Percentiles rank a stretch among this genome's conserved stretches.
Conservation (phyloP, 164 flowering plant species). For the Buxus sempervirens region DNA sequence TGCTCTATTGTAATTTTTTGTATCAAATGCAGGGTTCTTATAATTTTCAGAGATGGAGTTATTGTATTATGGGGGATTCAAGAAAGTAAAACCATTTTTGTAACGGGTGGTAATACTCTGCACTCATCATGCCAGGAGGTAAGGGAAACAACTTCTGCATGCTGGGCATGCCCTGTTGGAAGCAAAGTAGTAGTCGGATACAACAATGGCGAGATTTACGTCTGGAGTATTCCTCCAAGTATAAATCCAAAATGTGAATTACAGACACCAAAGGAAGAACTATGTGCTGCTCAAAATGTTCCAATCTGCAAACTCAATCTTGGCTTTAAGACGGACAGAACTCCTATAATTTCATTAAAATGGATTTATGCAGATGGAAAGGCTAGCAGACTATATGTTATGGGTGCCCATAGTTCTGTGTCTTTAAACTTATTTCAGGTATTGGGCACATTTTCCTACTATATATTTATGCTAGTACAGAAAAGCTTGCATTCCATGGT, state of each 20-base stretch:
- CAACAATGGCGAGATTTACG: slow-evolving; percentile 66
- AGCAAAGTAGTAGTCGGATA: slow-evolving; percentile 81
- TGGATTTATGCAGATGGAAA: slow-evolving; percentile 74
- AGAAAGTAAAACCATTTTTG: slow-evolving; percentile 55
- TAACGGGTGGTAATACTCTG: slow-evolving; percentile 43
- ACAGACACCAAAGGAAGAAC: slow-evolving; percentile 26
- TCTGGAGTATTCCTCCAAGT: slow-evolving; percentile 52
- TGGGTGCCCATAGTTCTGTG: slow-evolving; percentile 44
- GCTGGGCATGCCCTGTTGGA: slow-evolving; percentile 88
- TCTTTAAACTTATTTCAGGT: slow-evolving; percentile 73
- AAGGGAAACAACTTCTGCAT: slow-evolving; percentile 74
- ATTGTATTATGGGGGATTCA: slow-evolving; percentile 68
- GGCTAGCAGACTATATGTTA: slow-evolving; percentile 63
- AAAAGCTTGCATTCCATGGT: neutral
- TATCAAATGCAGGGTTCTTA: slow-evolving; percentile 70
- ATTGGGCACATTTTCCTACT: slow-evolving; percentile 4
- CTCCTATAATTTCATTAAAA: slow-evolving; percentile 62
- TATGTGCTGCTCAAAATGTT: slow-evolving; percentile 30
- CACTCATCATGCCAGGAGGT: slow-evolving; percentile 42
- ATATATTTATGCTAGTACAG: neutral
- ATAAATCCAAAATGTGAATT: slow-evolving; percentile 27
- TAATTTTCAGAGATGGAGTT: slow-evolving; percentile 65
- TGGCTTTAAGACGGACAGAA: slow-evolving; percentile 73
- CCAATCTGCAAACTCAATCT: slow-evolving; percentile 72
- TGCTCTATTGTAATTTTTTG: neutral